Conservation (phyloP, 2,329 filamentous ascomycete species). For the Neofusicoccum laricinum region DNA sequence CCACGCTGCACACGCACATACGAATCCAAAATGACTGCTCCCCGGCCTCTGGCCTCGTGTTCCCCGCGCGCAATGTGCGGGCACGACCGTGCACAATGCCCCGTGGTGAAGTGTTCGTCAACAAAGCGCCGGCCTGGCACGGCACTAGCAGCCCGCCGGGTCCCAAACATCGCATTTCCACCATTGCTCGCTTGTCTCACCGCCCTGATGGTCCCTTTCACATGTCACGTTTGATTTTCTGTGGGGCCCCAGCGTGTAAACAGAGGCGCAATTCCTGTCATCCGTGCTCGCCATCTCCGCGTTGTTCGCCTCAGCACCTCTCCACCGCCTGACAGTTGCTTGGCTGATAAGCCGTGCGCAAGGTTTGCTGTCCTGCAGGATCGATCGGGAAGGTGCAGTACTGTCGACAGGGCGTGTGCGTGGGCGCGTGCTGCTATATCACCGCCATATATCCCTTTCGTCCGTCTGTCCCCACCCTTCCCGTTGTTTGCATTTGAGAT, state of each 20-base stretch:
- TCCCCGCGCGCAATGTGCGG: not conserved
- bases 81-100: not conserved
- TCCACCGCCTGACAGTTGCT: no score
- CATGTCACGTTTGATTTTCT: constrained; percentile 4
- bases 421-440: not conserved
- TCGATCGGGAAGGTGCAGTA: no score
- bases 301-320: no score
- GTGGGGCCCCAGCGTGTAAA: constrained; percentile 2
- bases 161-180: constrained; percentile 1
- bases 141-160: not conserved
- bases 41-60: not conserved
- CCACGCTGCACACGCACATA: not conserved
- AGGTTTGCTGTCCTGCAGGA: not conserved
- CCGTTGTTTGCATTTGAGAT: no score
- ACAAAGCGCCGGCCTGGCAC: not conserved
- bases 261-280: not conserved
- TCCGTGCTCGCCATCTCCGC: not conserved
- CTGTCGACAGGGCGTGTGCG: no score
- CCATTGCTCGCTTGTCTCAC: not conserved
- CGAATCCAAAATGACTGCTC: not conserved
- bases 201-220: constrained; percentile 1
- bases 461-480: not conserved
- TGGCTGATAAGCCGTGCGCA: not conserved
- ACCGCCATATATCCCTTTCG: not conserved
- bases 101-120: not conserved